phyloP scores from a whole-genome alignment of 106 monocot species.

The Dendrobium huoshanense region DNA sequence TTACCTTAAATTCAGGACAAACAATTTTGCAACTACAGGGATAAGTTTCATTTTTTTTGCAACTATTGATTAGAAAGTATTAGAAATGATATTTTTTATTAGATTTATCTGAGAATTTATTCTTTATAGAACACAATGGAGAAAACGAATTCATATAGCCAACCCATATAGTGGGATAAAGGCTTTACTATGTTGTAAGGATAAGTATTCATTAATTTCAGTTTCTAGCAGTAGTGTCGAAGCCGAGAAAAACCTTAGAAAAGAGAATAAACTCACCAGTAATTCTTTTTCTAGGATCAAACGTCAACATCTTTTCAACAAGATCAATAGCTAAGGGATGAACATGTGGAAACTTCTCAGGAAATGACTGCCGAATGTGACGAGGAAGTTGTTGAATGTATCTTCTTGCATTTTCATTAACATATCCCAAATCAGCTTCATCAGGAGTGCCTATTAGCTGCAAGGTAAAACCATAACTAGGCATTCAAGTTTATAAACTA shows the following conservation, averaged over 20 bases:
- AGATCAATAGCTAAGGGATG: conserved; percentile 80
- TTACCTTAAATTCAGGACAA: too few relatives aligned
- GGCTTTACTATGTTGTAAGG: too few relatives aligned
- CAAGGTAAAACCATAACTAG: conserved; percentile 7
- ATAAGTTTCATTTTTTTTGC: too few relatives aligned
- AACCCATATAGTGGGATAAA: too few relatives aligned
- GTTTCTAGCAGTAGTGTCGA: neutral
- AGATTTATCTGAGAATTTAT: too few relatives aligned
- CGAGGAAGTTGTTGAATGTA: conserved; percentile 78
- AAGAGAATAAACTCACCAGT: conserved; percentile 45
- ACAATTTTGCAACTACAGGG: too few relatives aligned
- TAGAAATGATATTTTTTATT: too few relatives aligned
- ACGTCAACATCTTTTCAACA: conserved; percentile 91
- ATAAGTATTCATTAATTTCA: too few relatives aligned
- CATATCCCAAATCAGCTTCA: conserved; percentile 78
- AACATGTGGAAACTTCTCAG: conserved; percentile 85
- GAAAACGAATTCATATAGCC: too few relatives aligned
- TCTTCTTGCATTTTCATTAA: conserved; percentile 94
- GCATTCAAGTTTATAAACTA: neutral
- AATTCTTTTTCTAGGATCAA: conserved; percentile 90
- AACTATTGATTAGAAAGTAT: too few relatives aligned
- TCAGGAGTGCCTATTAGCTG: conserved; percentile 95
- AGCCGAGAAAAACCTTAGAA: neutral
- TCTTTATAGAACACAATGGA: too few relatives aligned
- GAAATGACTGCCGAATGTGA: conserved; percentile 65